Evolutionary conservation across 1,139 yeast species (phyloP).

Genomic region (Meyerozyma carpophila): DNA sequence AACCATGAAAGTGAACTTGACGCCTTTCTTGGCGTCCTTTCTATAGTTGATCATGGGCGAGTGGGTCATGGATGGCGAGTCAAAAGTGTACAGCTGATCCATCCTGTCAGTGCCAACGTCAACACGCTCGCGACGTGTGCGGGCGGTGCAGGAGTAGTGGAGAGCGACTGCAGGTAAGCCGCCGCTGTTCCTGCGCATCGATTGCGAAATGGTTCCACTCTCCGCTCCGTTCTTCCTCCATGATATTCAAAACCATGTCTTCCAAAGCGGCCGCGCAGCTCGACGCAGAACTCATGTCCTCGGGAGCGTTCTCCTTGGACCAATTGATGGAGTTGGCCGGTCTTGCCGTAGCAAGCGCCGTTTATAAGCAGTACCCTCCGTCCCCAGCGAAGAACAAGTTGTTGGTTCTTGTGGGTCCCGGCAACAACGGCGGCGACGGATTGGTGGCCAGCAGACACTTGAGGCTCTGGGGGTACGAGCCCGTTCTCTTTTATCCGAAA

Average conservation of each 20-base stretch:
- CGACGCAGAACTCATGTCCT: constrained; percentile 83
- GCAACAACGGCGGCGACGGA: constrained; percentile 97
- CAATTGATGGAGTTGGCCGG: constrained; percentile 89
- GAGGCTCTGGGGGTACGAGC: constrained; percentile 67
- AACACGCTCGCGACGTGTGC: background rate
- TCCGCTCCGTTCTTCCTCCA: background rate
- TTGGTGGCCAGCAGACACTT: constrained; percentile 92
- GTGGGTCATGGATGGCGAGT: constrained; percentile 28
- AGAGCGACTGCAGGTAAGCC: background rate
- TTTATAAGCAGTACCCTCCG: constrained; percentile 63
- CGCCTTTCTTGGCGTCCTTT: constrained; percentile 79
- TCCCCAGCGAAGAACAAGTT: constrained; percentile 32
- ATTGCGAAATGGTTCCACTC: background rate
- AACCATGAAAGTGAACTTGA: constrained; percentile 50
- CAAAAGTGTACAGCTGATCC: constrained; percentile 27
- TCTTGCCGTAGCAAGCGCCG: constrained; percentile 84
- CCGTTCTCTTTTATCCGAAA: constrained; percentile 66
- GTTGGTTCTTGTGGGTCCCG: constrained; percentile 84
- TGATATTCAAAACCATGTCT: constrained; percentile 34
- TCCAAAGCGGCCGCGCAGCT: constrained; percentile 73
- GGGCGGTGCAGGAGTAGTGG: background rate
- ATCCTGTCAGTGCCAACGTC: constrained; percentile 7
- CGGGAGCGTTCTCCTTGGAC: constrained; percentile 79
- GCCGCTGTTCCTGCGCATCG: background rate
- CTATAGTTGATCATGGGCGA: constrained; percentile 47